Conservation (phyloP, 2,329 filamentous ascomycete species). For the Stagonosporopsis rhizophila region DNA sequence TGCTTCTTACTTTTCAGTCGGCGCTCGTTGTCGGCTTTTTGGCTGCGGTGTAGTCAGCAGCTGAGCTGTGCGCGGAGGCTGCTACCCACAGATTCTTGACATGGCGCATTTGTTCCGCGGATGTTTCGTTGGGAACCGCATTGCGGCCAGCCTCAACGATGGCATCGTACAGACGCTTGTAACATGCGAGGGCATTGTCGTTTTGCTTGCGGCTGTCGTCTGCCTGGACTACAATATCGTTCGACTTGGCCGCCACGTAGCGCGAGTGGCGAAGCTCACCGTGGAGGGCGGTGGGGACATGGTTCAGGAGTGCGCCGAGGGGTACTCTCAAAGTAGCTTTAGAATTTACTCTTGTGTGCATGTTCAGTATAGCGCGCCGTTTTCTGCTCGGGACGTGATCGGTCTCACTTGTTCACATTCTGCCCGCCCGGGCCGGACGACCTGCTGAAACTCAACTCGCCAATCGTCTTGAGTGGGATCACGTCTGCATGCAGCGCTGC, state of each 20-base stretch:
- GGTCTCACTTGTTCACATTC: slow-evolving; percentile 70
- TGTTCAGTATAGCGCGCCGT: slow-evolving; percentile 48
- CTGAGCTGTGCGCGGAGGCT: slow-evolving; percentile 15
- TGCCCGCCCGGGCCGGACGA: slow-evolving; percentile 71
- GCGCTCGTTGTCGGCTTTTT: slow-evolving; percentile 65
- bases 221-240: slow-evolving; percentile 66
- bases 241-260: slow-evolving; percentile 61
- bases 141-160: slow-evolving; percentile 59
- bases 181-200: slow-evolving; percentile 66
- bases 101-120: slow-evolving; percentile 60
- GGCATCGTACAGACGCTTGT: slow-evolving; percentile 63
- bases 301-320: slow-evolving; percentile 58
- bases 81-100: slow-evolving; percentile 61
- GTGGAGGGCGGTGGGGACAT: slow-evolving; percentile 64
- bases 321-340: slow-evolving; percentile 70
- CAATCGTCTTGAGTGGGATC: slow-evolving; percentile 61
- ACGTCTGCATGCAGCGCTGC: slow-evolving; percentile 59
- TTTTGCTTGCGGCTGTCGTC: slow-evolving; percentile 69
- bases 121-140: slow-evolving; percentile 67
- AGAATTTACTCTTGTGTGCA: slow-evolving; percentile 64
- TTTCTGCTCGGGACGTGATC: slow-evolving; percentile 21
- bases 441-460: slow-evolving; percentile 67
- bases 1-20: slow-evolving; percentile 65
- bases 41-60: slow-evolving; percentile 48
- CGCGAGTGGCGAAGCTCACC: slow-evolving; percentile 59